phyloP scores from a whole-genome alignment of 257 asterid genomes.

The Agastache rugosa region DNA sequence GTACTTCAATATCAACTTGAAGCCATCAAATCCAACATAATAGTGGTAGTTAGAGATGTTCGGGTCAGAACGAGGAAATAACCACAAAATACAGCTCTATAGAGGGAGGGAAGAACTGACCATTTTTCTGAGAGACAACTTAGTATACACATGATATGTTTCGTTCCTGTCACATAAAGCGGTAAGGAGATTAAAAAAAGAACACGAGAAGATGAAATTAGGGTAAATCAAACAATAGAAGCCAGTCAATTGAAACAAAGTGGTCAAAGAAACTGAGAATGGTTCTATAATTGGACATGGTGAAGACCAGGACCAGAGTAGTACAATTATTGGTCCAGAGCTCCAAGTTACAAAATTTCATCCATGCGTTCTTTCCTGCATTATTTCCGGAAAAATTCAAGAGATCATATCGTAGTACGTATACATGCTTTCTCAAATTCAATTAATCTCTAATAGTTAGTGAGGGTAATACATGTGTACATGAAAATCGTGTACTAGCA shows the following conservation, averaged over 20 bases:
- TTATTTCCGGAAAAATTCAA: background rate
- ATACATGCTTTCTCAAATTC: background rate
- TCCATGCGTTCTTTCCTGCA: constrained; percentile 20
- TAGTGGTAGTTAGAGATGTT: constrained; percentile 41
- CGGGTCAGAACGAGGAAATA: constrained; percentile 8
- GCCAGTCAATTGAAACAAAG: constrained; percentile 10
- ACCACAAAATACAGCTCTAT: constrained; percentile 32
- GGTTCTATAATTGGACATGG: constrained; percentile 35
- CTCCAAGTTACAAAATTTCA: constrained; percentile 29
- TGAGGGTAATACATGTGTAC: too few species aligned
- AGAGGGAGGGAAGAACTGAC: constrained; percentile 4
- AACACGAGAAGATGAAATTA: background rate
- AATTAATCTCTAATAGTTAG: too few species aligned
- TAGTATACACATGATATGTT: constrained; percentile 50
- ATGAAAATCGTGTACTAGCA: too few species aligned
- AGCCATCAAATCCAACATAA: constrained; percentile 35
- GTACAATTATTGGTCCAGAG: constrained; percentile 35
- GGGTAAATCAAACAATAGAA: background rate
- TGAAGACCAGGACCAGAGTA: constrained; percentile 36
- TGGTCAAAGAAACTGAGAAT: constrained; percentile 41
- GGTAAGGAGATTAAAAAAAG: background rate
- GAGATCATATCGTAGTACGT: background rate
- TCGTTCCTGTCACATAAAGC: constrained; percentile 33
- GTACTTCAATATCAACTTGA: background rate
- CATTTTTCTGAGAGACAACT: constrained; percentile 31